These are phyloP conservation scores for Ramaria sp. DNA, from an alignment of 768 basidiomycete species.

Conservation along the genomic window DNA sequence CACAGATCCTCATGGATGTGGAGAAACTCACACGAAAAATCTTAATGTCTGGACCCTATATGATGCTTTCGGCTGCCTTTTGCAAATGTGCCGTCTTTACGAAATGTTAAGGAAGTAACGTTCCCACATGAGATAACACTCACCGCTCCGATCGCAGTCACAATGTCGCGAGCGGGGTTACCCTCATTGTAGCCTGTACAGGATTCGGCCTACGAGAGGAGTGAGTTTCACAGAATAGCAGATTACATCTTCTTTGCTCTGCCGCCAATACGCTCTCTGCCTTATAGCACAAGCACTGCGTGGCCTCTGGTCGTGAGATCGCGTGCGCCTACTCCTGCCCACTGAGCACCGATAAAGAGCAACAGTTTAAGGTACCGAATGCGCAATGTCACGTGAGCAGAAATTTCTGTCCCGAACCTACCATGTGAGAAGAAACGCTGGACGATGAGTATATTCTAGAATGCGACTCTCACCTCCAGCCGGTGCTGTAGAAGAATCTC, in stretches of 20 bases:
- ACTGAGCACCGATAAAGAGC: slow-evolving; percentile 12
- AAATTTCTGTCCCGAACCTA: too few species aligned
- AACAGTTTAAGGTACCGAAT: too few species aligned
- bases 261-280: slow-evolving; percentile 7
- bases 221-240: not conserved
- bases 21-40: not conserved
- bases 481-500: too few species aligned
- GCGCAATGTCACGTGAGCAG: too few species aligned
- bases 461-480: too few species aligned
- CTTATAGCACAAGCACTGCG: slow-evolving; percentile 13
- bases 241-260: not conserved
- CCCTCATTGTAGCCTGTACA: slow-evolving; percentile 6
- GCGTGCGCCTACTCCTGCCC: slow-evolving; percentile 12
- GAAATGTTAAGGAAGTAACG: not conserved
- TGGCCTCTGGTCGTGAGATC: slow-evolving; percentile 10
- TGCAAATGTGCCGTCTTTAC: not conserved
- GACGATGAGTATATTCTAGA: too few species aligned
- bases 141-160: slow-evolving; percentile 8
- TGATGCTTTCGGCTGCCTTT: not conserved
- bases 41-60: not conserved
- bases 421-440: too few species aligned
- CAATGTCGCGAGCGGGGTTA: slow-evolving; percentile 11
- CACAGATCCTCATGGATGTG: not conserved
- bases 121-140: not conserved
- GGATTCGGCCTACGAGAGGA: not conserved